These are phyloP conservation scores for Ailanthus altissimus DNA, from an alignment of 345 rosid genomes.

Conservation along the genomic window DNA sequence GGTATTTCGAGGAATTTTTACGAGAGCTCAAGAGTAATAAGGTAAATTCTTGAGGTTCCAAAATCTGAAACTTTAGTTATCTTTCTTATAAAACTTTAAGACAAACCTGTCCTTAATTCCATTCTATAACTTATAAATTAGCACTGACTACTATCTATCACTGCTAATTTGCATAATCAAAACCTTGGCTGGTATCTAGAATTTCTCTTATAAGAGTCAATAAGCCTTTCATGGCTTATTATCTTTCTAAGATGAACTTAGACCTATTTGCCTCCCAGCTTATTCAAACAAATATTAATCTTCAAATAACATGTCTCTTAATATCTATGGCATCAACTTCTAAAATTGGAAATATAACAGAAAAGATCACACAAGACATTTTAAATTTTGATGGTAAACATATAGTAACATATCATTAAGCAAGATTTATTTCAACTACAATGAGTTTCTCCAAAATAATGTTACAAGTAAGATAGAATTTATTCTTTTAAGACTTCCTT, in stretches of 20 bases:
- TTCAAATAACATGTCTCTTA: neutral
- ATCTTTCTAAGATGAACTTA: neutral
- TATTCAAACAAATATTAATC: neutral
- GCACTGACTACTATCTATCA: no score
- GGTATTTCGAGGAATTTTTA: no score
- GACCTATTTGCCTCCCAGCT: neutral
- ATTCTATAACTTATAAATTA: no score
- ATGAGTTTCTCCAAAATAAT: neutral
- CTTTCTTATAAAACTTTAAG: no score
- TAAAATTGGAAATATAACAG: neutral
- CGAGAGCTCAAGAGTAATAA: no score
- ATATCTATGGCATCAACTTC: no score
- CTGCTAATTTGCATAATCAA: no score
- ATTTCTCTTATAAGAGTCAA: neutral
- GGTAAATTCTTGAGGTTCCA: no score
- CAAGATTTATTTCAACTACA: no score
- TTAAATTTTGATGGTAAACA: neutral
- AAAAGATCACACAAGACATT: neutral
- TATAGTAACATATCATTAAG: neutral
- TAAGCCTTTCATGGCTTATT: neutral
- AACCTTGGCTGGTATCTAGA: no score
- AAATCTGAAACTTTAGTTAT: no score
- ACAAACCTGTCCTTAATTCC: no score
- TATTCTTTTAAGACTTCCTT: constrained; percentile 40
- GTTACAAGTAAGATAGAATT: neutral